A percentile compares a stretch with the other conserved stretches of the same genome.
phyloP scores from a whole-genome alignment of 2,329 filamentous ascomycete species.

The Arthrobotrys megalospora region DNA sequence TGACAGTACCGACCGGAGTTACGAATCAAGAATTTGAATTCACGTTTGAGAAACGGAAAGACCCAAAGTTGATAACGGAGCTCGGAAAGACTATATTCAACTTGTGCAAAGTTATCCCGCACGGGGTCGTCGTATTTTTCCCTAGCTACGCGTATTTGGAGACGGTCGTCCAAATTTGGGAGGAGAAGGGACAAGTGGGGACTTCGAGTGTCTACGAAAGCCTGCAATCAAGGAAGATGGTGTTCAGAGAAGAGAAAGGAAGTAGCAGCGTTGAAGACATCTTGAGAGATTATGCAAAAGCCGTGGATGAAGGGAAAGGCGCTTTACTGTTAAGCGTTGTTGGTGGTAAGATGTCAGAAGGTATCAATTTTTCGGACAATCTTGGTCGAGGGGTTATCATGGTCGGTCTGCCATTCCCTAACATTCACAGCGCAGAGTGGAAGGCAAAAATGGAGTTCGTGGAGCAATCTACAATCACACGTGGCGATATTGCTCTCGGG shows the following conservation, averaged over 20 bases:
- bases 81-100: slow-evolving; percentile 82
- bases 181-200: slow-evolving; percentile 66
- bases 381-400: slow-evolving; percentile 91
- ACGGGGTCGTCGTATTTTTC: slow-evolving; percentile 95
- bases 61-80: slow-evolving; percentile 74
- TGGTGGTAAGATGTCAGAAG: slow-evolving; percentile 94
- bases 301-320: slow-evolving; percentile 76
- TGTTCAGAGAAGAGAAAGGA: slow-evolving; percentile 69
- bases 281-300: slow-evolving; percentile 79
- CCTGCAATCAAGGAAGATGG: slow-evolving; percentile 74
- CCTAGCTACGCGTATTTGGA: slow-evolving; percentile 94
- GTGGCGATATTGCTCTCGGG: slow-evolving; percentile 39
- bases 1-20: slow-evolving; percentile 74
- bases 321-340: slow-evolving; percentile 91
- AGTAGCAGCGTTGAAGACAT: slow-evolving; percentile 75
- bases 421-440: slow-evolving; percentile 90
- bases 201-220: slow-evolving; percentile 73
- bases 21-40: slow-evolving; percentile 80
- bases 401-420: slow-evolving; percentile 93
- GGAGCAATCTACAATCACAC: slow-evolving; percentile 73
- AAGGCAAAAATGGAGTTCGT: slow-evolving; percentile 91
- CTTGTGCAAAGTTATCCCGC: slow-evolving; percentile 81
- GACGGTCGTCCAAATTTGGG: slow-evolving; percentile 78
- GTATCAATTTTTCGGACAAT: slow-evolving; percentile 94
- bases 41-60: slow-evolving; percentile 82